Base-by-base conservation (phyloP, 176 grass and related monocot genomes). In the bread wheat (Triticum aestivum) region DNA sequence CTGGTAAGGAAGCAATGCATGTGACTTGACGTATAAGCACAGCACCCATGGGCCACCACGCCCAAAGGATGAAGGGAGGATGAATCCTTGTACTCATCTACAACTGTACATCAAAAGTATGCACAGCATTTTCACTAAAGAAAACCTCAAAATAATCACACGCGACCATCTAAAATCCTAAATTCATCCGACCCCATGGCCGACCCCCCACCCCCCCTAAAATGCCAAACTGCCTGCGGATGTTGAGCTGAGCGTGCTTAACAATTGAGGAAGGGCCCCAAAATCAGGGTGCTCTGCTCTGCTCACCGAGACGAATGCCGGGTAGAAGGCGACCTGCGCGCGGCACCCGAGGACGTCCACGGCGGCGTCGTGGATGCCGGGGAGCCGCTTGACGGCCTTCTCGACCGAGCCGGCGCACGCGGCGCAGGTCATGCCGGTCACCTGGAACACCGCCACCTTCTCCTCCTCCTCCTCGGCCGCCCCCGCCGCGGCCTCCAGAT, bases 321-420 rank as follows among this genome's bases (percentile, higher is more conserved):
- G 92, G 70, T 94, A 94, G 90, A 92, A 98, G 71, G 86, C 82
- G 78, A 96, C 96, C 80, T 96, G 93, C 32, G 93, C 93, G 21
- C 88, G 91, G 83, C 90, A 83, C 17, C 91, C 90, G 34, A 98
- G 93, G 70, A 96, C 90, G 78, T 98, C 96, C 58, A 94, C 91
- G 8, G 96, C 91, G 35, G 93, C 96, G 74, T 98, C 93, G 27
- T 94, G 91, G 86, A 98, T 91, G 59, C 93, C 96, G 9, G 83
- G 93, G 38, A 98, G 91, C 76, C 96, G 84, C 90, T 98, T 96
- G 63, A 98, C 85, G 27, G 96, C 93, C 90, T 98, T 98, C 94
- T 98, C 93, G 52, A 98, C 92, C 13, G 96, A 96, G 11, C 93
- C 93, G 0, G 93, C 92, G 86, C 96, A 98, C 32, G 96, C 96